phyloP scores from a whole-genome alignment of 306 rosid species.

The Inga leiocalycina region DNA sequence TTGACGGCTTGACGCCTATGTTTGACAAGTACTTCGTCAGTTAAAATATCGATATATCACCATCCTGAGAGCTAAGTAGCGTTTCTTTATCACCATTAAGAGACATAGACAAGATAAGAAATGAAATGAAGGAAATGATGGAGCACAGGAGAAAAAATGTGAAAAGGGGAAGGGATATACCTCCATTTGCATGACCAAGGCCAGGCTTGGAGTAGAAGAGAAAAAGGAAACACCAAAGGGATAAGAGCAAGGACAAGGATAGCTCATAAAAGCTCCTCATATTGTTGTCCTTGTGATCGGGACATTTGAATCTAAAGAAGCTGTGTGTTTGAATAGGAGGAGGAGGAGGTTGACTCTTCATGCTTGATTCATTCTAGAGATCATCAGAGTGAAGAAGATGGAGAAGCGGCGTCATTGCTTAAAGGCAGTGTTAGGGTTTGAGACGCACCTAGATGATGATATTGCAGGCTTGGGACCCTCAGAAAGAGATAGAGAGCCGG shows the following conservation, averaged over 20 bases:
- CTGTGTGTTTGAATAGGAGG: slow-evolving; percentile 35
- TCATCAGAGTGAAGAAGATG: not conserved
- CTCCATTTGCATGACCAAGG: slow-evolving; percentile 61
- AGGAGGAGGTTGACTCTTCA: slow-evolving; percentile 46
- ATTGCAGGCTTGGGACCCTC: not conserved
- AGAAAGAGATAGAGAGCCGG: not conserved
- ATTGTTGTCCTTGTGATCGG: slow-evolving; percentile 15
- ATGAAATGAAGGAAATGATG: not conserved
- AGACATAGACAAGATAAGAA: too few species aligned
- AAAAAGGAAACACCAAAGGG: slow-evolving; percentile 67
- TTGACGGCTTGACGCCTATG: not conserved
- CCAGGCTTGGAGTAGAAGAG: slow-evolving; percentile 59
- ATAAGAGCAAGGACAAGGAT: slow-evolving; percentile 66
- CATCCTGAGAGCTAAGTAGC: not conserved
- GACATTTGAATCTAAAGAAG: slow-evolving; percentile 42
- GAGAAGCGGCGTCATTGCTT: not conserved
- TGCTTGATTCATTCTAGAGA: slow-evolving; percentile 39
- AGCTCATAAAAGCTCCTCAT: slow-evolving; percentile 55
- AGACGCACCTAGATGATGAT: not conserved
- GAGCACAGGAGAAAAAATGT: not conserved
- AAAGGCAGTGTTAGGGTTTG: not conserved
- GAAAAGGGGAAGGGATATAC: slow-evolving; percentile 22
- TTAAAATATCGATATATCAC: not conserved
- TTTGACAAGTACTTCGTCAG: not conserved
- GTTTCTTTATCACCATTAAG: not conserved